A percentile compares a stretch with the other conserved stretches of the same genome.
These are phyloP conservation scores for Porodaedalea pini DNA, from an alignment of 1,284 basidiomycete genomes.

Conservation along the genomic window DNA sequence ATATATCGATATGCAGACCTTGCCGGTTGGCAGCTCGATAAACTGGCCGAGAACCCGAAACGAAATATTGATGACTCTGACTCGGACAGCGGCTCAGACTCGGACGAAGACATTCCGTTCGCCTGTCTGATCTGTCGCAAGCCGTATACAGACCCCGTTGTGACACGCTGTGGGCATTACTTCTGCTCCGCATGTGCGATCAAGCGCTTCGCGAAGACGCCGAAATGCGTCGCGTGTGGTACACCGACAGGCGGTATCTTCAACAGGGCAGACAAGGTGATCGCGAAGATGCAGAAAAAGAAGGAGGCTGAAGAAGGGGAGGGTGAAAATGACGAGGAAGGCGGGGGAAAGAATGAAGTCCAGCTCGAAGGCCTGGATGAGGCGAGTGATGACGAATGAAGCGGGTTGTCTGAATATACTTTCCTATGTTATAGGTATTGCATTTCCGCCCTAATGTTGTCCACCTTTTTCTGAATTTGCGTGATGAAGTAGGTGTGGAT, in stretches of 20 bases:
- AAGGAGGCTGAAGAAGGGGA: conserved; percentile 46
- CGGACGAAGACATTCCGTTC: conserved; percentile 92
- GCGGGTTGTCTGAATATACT: conserved; percentile 17
- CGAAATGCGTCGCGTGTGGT: conserved; percentile 94
- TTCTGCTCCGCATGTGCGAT: conserved; percentile 95
- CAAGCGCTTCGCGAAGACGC: conserved; percentile 88
- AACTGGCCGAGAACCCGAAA: conserved; percentile 65
- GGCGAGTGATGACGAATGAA: conserved; percentile 34
- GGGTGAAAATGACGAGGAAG: conserved; percentile 38
- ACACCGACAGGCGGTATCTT: conserved; percentile 93
- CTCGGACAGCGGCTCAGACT: conserved; percentile 47
- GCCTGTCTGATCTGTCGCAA: conserved; percentile 96
- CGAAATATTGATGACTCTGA: conserved; percentile 56
- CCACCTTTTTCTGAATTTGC: too few relatives aligned
- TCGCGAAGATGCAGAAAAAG: conserved; percentile 73
- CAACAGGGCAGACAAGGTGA: conserved; percentile 82
- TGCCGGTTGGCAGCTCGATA: conserved; percentile 97
- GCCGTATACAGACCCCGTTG: conserved; percentile 91
- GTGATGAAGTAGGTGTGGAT: too few relatives aligned
- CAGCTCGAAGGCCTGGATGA: conserved; percentile 61
- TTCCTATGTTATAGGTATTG: neutral
- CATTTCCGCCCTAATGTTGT: neutral
- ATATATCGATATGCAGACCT: conserved; percentile 63
- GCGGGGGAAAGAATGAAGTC: conserved; percentile 36
- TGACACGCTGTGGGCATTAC: conserved; percentile 96